These are phyloP conservation scores for Aspergillus latus DNA, from an alignment of 2,329 filamentous ascomycete genomes.

Conservation along the genomic window DNA sequence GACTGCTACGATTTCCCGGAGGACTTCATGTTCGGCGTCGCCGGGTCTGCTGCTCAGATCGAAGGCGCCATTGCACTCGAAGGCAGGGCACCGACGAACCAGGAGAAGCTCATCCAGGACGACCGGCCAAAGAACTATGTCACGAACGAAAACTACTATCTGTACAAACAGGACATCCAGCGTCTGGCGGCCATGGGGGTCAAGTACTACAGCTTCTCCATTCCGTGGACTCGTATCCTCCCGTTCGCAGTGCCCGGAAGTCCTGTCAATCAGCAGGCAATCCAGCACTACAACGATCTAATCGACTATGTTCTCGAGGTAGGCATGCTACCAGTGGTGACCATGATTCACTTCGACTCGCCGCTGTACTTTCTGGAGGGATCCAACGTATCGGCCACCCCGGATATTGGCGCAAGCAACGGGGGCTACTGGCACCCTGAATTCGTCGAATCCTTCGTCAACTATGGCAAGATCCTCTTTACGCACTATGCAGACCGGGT, in stretches of 20 bases:
- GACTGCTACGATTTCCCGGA: constrained; percentile 34
- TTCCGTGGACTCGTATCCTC: constrained; percentile 52
- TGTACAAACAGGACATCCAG: constrained; percentile 50
- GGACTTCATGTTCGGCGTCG: constrained; percentile 47
- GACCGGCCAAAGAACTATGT: constrained; percentile 48
- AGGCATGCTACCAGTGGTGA: constrained; percentile 48
- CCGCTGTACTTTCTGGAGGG: constrained; percentile 27
- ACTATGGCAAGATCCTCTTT: constrained; percentile 43
- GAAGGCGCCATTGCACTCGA: constrained; percentile 46
- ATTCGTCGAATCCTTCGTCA: constrained; percentile 44
- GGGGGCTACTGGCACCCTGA: constrained; percentile 37
- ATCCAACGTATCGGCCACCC: constrained; percentile 18
- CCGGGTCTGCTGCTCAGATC: constrained; percentile 45
- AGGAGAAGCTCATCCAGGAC: constrained; percentile 38
- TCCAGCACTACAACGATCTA: constrained; percentile 52
- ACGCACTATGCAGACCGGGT: constrained; percentile 41
- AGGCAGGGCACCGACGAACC: constrained; percentile 40
- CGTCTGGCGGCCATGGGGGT: constrained; percentile 41
- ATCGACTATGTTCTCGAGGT: constrained; percentile 46
- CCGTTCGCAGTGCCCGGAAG: constrained; percentile 48
- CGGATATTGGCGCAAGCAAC: constrained; percentile 31
- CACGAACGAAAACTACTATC: constrained; percentile 51
- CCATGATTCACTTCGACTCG: constrained; percentile 38
- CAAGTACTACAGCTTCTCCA: constrained; percentile 46
- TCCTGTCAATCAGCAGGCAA: constrained; percentile 48